Evolutionary conservation across 2,329 filamentous ascomycete genomes (phyloP).

Genomic region (Calonectria pseudoreteaudii): DNA sequence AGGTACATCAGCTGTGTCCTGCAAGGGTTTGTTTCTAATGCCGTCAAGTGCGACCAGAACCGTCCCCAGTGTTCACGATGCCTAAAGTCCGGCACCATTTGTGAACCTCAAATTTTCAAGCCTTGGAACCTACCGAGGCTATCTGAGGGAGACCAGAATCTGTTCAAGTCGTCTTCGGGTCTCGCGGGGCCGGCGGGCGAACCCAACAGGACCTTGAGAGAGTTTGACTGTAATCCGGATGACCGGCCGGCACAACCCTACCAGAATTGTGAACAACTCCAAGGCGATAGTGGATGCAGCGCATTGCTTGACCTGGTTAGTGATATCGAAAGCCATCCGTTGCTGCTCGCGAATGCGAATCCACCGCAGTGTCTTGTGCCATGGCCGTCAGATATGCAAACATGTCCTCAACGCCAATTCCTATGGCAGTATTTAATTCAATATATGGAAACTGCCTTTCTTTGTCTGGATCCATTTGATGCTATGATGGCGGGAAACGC

Average conservation of each 20-base stretch:
- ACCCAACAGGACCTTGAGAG: too few relatives aligned
- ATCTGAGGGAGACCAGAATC: neutral
- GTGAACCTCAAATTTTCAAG: neutral
- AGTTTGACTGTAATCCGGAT: neutral
- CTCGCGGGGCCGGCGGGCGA: neutral
- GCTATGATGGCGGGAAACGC: neutral
- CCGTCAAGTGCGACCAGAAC: neutral
- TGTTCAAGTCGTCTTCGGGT: neutral
- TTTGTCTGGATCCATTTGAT: neutral
- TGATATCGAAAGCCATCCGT: neutral
- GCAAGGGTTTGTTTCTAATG: neutral
- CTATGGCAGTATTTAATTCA: neutral
- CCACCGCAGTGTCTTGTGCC: neutral
- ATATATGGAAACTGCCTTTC: neutral
- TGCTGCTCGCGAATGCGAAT: neutral
- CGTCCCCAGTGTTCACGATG: neutral
- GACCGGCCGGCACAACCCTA: neutral
- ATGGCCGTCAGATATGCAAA: neutral
- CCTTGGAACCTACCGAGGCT: neutral
- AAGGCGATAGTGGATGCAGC: neutral
- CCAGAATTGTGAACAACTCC: neutral
- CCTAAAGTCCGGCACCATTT: neutral
- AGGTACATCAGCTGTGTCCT: neutral
- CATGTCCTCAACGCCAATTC: neutral
- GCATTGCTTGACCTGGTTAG: neutral